Evolutionary conservation across 768 basidiomycete species (phyloP).

Genomic region (Kwoniella bestiolae): DNA sequence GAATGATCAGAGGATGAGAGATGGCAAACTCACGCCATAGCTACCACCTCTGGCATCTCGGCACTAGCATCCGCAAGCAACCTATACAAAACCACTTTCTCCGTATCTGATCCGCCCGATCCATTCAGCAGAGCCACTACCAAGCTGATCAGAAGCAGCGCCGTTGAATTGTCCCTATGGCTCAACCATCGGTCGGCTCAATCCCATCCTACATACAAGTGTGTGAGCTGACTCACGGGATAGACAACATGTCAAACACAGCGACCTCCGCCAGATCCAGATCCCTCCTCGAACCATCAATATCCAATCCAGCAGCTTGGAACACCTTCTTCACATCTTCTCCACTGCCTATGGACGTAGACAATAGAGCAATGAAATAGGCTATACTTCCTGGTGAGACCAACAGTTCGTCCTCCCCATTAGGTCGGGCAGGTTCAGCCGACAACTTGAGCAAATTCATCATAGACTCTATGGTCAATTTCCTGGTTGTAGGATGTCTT

Average conservation of each 20-base stretch:
- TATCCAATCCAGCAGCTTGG: slow-evolving; percentile 64
- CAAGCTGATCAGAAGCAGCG: slow-evolving; percentile 75
- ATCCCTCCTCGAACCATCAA: slow-evolving; percentile 54
- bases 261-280: slow-evolving; percentile 19
- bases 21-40: slow-evolving; percentile 67
- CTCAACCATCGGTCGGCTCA: neutral
- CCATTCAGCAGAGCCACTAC: slow-evolving; percentile 71
- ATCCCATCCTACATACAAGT: neutral
- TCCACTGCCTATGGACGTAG: slow-evolving; percentile 46
- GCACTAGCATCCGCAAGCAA: slow-evolving; percentile 73
- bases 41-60: slow-evolving; percentile 71
- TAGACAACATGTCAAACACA: slow-evolving; percentile 34
- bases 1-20: neutral
- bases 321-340: slow-evolving; percentile 69
- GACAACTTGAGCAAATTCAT: slow-evolving; percentile 63
- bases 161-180: slow-evolving; percentile 64
- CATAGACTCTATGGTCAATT: slow-evolving; percentile 59
- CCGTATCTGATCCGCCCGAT: slow-evolving; percentile 75
- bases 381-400: slow-evolving; percentile 28
- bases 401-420: slow-evolving; percentile 21
- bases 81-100: slow-evolving; percentile 78
- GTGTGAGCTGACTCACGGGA: slow-evolving; percentile 43
- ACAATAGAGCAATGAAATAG: slow-evolving; percentile 46
- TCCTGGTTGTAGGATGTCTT: slow-evolving; percentile 68
- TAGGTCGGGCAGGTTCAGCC: neutral